Evolutionary conservation across 2,329 filamentous ascomycete genomes (phyloP).

Genomic region (Blumeria graminis): DNA sequence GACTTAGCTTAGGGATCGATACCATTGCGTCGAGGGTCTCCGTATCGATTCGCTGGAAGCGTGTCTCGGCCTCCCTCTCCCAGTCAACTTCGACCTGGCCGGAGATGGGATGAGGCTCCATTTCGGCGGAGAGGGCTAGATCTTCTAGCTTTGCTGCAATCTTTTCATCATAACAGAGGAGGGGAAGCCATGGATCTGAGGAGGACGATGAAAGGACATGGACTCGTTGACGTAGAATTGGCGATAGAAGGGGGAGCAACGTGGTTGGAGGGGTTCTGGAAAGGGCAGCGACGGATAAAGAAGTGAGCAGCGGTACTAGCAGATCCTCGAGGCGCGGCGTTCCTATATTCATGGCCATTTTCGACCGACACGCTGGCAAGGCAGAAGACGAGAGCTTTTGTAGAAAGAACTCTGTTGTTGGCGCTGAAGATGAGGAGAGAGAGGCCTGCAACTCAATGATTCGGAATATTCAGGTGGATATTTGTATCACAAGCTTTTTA

Average conservation of each 20-base stretch:
- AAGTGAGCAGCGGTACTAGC: conserved; percentile 31
- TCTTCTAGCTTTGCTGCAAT: conserved; percentile 30
- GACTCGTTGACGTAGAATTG: conserved; percentile 40
- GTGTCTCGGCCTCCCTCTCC: conserved; percentile 38
- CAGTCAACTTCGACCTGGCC: conserved; percentile 51
- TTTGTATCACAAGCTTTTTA: too few relatives aligned
- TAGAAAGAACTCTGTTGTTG: too few relatives aligned
- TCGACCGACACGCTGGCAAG: too few relatives aligned
- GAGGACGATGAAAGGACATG: conserved; percentile 35
- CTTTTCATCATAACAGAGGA: conserved; percentile 41
- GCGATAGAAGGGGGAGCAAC: conserved; percentile 35
- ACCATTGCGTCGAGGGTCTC: conserved; percentile 52
- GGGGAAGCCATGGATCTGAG: conserved; percentile 45
- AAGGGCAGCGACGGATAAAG: conserved; percentile 32
- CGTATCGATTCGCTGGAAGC: conserved; percentile 44
- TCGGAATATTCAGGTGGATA: too few relatives aligned
- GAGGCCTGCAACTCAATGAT: too few relatives aligned
- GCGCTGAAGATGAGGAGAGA: too few relatives aligned
- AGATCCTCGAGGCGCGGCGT: conserved; percentile 23
- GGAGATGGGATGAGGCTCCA: conserved; percentile 62
- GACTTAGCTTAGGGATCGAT: conserved; percentile 31
- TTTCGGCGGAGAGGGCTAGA: conserved; percentile 32
- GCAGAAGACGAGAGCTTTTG: too few relatives aligned
- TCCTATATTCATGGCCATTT: too few relatives aligned
- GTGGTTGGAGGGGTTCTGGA: conserved; percentile 31